These are phyloP conservation scores for Brasenia schreberi DNA, from an alignment of 164 flowering plant species.

Conservation along the genomic window DNA sequence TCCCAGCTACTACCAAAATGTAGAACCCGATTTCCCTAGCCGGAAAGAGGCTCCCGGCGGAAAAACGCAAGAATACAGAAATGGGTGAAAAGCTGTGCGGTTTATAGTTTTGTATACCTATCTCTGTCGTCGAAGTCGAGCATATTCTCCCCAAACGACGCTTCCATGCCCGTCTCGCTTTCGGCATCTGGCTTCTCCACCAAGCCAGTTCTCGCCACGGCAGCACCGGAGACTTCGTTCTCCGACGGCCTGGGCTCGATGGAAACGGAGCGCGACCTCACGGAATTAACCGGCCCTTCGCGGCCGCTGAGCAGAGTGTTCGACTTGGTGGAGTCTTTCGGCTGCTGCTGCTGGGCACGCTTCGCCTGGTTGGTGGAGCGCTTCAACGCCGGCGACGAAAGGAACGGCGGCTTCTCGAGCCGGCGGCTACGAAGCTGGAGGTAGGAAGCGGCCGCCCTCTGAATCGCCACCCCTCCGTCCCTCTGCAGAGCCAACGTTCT, in stretches of 20 bases:
- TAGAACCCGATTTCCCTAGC: conserved; percentile 6
- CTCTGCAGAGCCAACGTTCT: conserved; percentile 62
- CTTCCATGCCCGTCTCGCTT: conserved; percentile 27
- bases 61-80: not conserved
- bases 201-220: not conserved
- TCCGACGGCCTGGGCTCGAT: conserved; percentile 3
- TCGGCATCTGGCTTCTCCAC: conserved; percentile 4
- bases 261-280: conserved; percentile 16
- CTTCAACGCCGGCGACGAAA: conserved; percentile 3
- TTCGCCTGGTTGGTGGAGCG: conserved; percentile 7
- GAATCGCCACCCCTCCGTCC: conserved; percentile 11
- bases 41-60: not conserved
- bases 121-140: conserved; percentile 45
- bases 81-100: not conserved
- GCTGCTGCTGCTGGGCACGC: not conserved
- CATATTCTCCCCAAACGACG: conserved; percentile 52
- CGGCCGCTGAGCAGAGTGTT: not conserved
- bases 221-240: conserved; percentile 1
- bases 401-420: conserved; percentile 33
- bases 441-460: conserved; percentile 19
- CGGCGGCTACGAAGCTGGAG: conserved; percentile 77
- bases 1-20: not conserved
- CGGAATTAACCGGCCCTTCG: conserved; percentile 2
- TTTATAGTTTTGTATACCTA: conserved; percentile 22
- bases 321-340: not conserved